Evolutionary conservation across 129 eudicot species (phyloP).

Genomic region (Flaveria linearis): DNA sequence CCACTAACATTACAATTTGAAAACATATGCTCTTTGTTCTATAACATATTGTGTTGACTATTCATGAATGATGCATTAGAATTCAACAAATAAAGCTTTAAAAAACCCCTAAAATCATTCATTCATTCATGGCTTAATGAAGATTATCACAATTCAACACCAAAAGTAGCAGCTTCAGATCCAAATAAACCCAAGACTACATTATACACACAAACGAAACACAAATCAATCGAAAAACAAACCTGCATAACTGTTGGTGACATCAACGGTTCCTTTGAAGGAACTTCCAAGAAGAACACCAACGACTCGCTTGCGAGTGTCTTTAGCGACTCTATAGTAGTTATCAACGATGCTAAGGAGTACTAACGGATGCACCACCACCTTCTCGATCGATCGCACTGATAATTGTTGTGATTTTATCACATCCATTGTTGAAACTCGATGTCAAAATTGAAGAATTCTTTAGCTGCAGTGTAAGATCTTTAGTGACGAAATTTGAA

Average conservation of each 20-base stretch:
- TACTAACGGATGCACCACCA: constrained; percentile 86
- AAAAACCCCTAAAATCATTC: no score
- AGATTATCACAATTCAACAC: neutral
- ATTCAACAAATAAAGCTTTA: no score
- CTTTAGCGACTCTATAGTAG: constrained; percentile 92
- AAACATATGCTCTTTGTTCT: neutral
- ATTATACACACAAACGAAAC: neutral
- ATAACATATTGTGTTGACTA: neutral
- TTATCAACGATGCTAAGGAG: constrained; percentile 92
- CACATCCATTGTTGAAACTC: constrained; percentile 58
- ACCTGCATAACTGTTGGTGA: constrained; percentile 94
- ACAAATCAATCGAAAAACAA: neutral
- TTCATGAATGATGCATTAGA: neutral
- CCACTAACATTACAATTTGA: neutral
- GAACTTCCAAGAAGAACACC: constrained; percentile 90
- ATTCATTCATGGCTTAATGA: neutral
- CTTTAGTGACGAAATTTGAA: neutral
- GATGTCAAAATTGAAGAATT: neutral
- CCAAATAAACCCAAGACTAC: neutral
- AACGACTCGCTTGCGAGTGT: constrained; percentile 86
- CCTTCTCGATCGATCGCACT: constrained; percentile 77
- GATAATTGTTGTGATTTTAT: constrained; percentile 90
- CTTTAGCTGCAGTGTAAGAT: neutral
- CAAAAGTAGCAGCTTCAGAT: constrained; percentile 7
- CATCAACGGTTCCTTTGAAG: constrained; percentile 85